Evolutionary conservation across 2,329 filamentous ascomycete genomes (phyloP).

Genomic region (Myriosclerotinia scirpicola): DNA sequence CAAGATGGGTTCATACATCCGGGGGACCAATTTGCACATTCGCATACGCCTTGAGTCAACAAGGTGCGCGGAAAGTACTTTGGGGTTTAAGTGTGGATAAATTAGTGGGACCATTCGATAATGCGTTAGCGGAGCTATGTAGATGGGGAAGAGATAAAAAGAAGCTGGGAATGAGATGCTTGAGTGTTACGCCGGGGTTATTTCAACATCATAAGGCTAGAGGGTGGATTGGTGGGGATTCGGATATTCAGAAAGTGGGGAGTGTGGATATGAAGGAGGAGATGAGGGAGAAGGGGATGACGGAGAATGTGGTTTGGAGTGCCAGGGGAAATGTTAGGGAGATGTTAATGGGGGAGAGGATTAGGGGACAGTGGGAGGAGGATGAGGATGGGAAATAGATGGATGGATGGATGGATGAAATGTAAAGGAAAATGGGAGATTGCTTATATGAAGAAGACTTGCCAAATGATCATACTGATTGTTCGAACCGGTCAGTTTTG

Average conservation of each 20-base stretch:
- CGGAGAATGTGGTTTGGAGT: constrained; percentile 24
- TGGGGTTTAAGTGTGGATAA: constrained; percentile 55
- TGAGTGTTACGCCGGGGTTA: constrained; percentile 15
- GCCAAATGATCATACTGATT: background rate
- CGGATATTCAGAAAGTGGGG: constrained; percentile 22
- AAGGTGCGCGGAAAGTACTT: constrained; percentile 53
- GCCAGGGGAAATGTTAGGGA: constrained; percentile 20
- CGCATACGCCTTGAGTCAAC: constrained; percentile 41
- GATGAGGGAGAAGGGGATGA: constrained; percentile 17
- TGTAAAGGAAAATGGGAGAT: background rate
- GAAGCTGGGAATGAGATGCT: constrained; percentile 8
- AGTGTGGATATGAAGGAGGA: background rate
- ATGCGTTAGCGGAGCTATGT: constrained; percentile 36
- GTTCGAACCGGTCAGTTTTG: no score
- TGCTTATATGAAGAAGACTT: background rate
- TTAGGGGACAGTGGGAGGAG: constrained; percentile 17
- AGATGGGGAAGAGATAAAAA: constrained; percentile 14
- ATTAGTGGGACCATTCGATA: constrained; percentile 40
- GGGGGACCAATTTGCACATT: constrained; percentile 41
- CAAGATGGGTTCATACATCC: constrained; percentile 38
- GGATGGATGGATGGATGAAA: background rate
- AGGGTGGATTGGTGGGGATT: constrained; percentile 21
- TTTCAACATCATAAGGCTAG: constrained; percentile 23
- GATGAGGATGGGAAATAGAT: background rate
- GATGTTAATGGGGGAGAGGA: constrained; percentile 15